Evolutionary conservation across 768 basidiomycete species (phyloP), one percentile per base, ranked within the genome.

Genomic region (Sutorius australiensis): DNA sequence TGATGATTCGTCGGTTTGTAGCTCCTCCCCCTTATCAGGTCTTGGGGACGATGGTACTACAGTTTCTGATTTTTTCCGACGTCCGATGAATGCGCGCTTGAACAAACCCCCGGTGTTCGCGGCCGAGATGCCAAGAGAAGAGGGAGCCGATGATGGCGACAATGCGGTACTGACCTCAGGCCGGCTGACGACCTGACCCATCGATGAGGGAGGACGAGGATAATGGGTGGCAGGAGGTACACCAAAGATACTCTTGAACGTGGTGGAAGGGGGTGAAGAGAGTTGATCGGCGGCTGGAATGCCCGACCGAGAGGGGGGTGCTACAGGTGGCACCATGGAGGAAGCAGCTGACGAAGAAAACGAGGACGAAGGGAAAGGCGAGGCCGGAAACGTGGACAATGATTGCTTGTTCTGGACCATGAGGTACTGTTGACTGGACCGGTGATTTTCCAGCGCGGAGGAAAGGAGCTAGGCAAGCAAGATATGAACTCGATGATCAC

Each of bases 331-430:
- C 65, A 70, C 65, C 70, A 73, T 73, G 61, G 73, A 70, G 51
- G 74, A 67, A 55, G 66, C 70, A 59, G 69, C 66, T 54, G 76
- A 71, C 62, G 77, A 72, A 58, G 73, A 65, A 64, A 78, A 74
- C 57, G 78, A 76, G 67, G 76, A 74, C 57, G 77, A 76, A 66
- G 76, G 73, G 31, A 73, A 69, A 54, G 71, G 68, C 41, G 75
- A 75, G 65, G 70, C 69, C 48, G 67, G 62, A 53, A 77, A 75
- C 59, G 67, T 66, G 61, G 73, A 68, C 54, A 69, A 59, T 49
- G 71, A 69, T 60, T 75, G 66, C 63, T 68, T 67, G 64, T 66
- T 69, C 64, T 62, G 68, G 67, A 53, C 64, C 64, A 65, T 64
- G 60, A 59, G 61, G 59, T 59, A 58, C 47, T 55, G 53, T 53